Evolutionary conservation across 345 rosid species (phyloP).

Genomic region (Eutrema japonicum): DNA sequence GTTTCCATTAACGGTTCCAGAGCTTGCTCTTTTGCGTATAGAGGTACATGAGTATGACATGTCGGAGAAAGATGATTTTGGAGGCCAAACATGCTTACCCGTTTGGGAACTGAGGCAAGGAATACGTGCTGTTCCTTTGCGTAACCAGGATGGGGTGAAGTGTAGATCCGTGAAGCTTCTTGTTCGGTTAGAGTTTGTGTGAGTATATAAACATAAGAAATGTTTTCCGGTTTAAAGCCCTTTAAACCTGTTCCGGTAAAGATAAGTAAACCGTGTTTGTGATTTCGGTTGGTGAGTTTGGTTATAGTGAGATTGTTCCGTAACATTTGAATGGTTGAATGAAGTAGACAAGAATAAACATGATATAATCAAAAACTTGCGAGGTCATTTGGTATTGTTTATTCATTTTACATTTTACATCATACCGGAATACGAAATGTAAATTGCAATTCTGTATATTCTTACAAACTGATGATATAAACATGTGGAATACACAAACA

Average conservation of each 20-base stretch:
- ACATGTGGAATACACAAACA: too few relatives aligned
- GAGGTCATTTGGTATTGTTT: not conserved
- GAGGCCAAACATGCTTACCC: conserved; percentile 89
- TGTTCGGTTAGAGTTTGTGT: conserved; percentile 64
- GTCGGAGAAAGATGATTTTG: conserved; percentile 91
- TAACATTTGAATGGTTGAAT: not conserved
- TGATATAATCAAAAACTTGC: not conserved
- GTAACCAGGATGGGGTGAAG: conserved; percentile 54
- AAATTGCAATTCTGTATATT: not conserved
- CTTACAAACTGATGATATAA: too few relatives aligned
- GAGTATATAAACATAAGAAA: conserved; percentile 12
- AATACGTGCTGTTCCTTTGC: conserved; percentile 70
- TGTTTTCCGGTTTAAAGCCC: conserved; percentile 3
- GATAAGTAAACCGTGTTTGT: conserved; percentile 13
- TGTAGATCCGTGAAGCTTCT: conserved; percentile 79
- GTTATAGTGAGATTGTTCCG: not conserved
- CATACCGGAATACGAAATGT: not conserved
- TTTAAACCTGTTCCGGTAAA: conserved; percentile 8
- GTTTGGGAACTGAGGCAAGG: conserved; percentile 72
- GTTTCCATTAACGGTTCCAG: conserved; percentile 87
- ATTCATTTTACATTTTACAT: not conserved
- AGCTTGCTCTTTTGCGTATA: conserved; percentile 72
- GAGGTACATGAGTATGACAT: conserved; percentile 92
- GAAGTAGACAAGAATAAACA: not conserved
- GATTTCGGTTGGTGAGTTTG: conserved; percentile 19